phyloP scores from a whole-genome alignment of 1,284 basidiomycete species.

The Schizopora paradoxa region DNA sequence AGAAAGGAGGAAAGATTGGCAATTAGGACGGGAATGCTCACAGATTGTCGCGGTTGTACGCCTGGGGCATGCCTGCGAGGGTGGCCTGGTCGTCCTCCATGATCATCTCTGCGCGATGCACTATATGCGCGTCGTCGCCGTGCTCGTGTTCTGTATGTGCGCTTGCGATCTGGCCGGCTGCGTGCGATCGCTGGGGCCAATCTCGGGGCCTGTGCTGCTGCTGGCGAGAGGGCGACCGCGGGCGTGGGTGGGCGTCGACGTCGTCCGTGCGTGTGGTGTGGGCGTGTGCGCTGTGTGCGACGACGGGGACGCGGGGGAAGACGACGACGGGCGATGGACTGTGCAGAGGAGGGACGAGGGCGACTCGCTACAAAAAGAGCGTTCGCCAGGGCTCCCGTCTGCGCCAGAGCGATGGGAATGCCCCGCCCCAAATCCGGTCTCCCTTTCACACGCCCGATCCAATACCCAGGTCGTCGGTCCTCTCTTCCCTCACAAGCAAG shows the following conservation, averaged over 20 bases:
- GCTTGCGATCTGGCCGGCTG: background rate
- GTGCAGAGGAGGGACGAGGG: background rate
- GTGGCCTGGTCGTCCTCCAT: constrained; percentile 11
- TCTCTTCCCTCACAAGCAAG: background rate
- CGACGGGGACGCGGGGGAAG: background rate
- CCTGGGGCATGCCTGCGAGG: constrained; percentile 8
- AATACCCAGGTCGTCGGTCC: background rate
- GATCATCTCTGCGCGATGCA: background rate
- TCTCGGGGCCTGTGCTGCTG: background rate
- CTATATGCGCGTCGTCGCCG: background rate
- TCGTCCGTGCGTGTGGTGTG: too few relatives aligned
- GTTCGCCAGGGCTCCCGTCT: background rate
- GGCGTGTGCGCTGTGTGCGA: background rate
- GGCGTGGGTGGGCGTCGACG: too few relatives aligned
- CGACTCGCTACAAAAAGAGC: background rate
- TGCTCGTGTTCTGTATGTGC: background rate
- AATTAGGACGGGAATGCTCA: constrained; percentile 3
- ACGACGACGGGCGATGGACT: background rate
- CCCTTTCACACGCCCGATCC: background rate
- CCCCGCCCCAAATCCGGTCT: background rate
- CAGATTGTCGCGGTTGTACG: constrained; percentile 16
- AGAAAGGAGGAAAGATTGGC: background rate
- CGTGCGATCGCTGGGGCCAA: background rate
- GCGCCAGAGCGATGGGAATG: background rate
- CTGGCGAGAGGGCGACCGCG: background rate